Evolutionary conservation across 2,329 filamentous ascomycete species (phyloP), one percentile per base, ranked within the genome.

Genomic region (Penicillium sp.): DNA sequence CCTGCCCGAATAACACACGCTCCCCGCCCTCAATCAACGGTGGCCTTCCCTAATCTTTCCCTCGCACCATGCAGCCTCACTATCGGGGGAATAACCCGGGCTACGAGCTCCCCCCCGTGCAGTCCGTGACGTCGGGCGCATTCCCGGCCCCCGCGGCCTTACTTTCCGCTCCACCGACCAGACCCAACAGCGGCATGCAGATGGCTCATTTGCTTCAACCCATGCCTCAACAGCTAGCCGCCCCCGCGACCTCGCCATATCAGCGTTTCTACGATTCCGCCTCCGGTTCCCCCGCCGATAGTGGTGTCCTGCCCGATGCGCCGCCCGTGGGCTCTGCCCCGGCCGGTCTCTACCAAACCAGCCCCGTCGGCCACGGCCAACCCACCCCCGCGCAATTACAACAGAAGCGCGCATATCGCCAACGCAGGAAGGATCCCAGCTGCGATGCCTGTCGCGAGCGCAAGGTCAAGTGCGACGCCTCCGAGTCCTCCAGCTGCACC

Each of bases 361-460:
- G 68, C 27, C 73, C 78, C 22, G 78, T 82, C 36, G 81, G 80
- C 64, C 72, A 84, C 43, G 59, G 61, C 3, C 61, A 59, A 67
- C 72, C 84, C 60, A 87, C 90, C 63, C 86, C 80, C 67, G 72
- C 84, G 61, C 88, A 90, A 64, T 84, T 89, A 31, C 91, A 71
- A 45, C 71, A 96, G 73, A 97, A 97, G 74, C 83, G 94, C 69
- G 93, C 94, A 2, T 99, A 97, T 77, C 86, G 94, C 22, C 94
- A 99, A 73, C 83, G 94, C 62, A 85, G 94, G 64, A 99, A 99
- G 71, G 94, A 99, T 67, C 94, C 94, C 1, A 97, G 92, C 69
- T 99, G 94, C 73, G 94, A 99, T 79, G 94, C 94, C 47, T 99
- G 94, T 72, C 85, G 94, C 56, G 94, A 99, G 69, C 81, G 85